A percentile compares a stretch with the other conserved stretches of the same genome.
Evolutionary conservation across 2,329 filamentous ascomycete genomes (phyloP).

Genomic region (Cadophora sp.): DNA sequence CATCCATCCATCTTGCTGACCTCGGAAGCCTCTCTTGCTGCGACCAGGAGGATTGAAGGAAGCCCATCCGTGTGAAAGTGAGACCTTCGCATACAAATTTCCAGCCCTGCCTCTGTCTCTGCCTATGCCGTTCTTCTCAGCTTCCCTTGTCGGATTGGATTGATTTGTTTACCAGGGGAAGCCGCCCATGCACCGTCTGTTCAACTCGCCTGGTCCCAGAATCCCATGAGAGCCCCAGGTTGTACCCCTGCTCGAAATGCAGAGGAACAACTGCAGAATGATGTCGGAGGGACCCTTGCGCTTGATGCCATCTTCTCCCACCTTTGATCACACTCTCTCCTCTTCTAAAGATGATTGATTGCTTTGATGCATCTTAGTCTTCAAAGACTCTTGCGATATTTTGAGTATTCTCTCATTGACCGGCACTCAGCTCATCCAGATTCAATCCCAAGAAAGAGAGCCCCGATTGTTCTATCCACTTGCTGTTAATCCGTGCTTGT

Average conservation of each 20-base stretch:
- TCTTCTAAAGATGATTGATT: neutral
- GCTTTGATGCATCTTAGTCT: neutral
- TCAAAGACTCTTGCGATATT: neutral
- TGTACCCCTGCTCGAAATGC: constrained; percentile 28
- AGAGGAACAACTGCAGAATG: constrained; percentile 28
- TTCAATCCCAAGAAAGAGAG: constrained; percentile 1
- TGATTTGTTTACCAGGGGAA: neutral
- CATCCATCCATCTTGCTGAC: neutral
- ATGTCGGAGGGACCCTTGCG: constrained; percentile 26
- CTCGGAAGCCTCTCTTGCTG: neutral
- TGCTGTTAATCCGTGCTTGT: constrained; percentile 17
- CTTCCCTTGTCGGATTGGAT: constrained; percentile 24
- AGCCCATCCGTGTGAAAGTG: constrained; percentile 30
- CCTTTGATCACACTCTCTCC: neutral
- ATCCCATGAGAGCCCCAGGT: constrained; percentile 34
- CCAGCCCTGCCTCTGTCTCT: constrained; percentile 32
- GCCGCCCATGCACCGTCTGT: constrained; percentile 29
- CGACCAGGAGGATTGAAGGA: neutral
- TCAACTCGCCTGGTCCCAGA: constrained; percentile 34
- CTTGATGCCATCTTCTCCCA: constrained; percentile 18
- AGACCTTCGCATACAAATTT: constrained; percentile 29
- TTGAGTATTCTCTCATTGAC: neutral
- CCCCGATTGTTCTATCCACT: constrained; percentile 11
- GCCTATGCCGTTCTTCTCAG: constrained; percentile 22
- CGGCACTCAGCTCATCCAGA: neutral